Evolutionary conservation across 1,139 yeast species (phyloP).

Genomic region (Yamadazyma sp.): DNA sequence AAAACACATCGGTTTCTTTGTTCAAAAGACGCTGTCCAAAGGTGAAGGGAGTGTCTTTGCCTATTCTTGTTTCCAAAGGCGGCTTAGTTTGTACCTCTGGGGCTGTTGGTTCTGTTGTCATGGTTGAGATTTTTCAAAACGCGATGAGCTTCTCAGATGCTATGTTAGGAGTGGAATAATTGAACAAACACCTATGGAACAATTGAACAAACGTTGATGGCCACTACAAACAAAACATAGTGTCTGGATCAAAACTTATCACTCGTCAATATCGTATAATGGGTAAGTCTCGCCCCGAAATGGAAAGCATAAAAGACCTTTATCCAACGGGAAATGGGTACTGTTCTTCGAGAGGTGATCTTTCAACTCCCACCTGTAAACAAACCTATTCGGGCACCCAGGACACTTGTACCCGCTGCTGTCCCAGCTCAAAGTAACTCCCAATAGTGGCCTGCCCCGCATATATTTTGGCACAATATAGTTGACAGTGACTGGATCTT

Average conservation of each 20-base stretch:
- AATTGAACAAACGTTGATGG: too few species aligned
- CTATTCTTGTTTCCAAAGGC: slow-evolving; percentile 57
- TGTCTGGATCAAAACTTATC: background rate
- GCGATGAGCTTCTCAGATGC: slow-evolving; percentile 9
- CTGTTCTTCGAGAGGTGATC: slow-evolving; percentile 5
- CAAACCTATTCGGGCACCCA: slow-evolving; percentile 5
- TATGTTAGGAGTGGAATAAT: background rate
- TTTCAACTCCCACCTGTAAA: slow-evolving; percentile 8
- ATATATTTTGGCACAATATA: background rate
- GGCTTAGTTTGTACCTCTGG: slow-evolving; percentile 18
- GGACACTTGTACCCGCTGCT: slow-evolving; percentile 6
- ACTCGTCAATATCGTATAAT: slow-evolving; percentile 9
- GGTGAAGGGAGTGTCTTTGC: slow-evolving; percentile 86
- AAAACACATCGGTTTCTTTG: slow-evolving; percentile 80
- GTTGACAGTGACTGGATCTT: background rate
- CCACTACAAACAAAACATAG: too few species aligned
- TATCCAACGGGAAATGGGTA: background rate
- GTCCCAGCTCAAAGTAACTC: background rate
- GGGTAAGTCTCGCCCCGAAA: slow-evolving; percentile 4
- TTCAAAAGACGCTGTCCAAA: slow-evolving; percentile 84
- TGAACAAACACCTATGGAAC: background rate
- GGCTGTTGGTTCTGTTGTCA: too few species aligned
- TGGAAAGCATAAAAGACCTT: slow-evolving; percentile 3
- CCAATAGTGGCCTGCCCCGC: background rate
- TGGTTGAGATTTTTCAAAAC: background rate